Evolutionary conservation across 176 grass and related monocot genomes (phyloP).

Genomic region (Dendrocalamus sinicus): DNA sequence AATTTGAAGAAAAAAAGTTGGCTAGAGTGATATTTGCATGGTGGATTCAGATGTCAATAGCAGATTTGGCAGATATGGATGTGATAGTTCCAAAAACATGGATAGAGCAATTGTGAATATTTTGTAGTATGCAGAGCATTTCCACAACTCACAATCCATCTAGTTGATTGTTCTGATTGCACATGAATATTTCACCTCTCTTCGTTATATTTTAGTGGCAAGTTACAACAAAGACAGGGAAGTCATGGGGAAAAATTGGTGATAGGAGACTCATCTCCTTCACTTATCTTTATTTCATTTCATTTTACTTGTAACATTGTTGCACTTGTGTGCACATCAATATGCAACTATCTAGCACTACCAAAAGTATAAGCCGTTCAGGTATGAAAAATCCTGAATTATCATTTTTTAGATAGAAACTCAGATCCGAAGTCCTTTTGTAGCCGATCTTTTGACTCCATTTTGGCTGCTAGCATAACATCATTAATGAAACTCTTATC

Average conservation of each 20-base stretch:
- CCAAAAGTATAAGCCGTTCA: slow-evolving; percentile 17
- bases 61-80: not conserved
- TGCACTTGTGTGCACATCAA: slow-evolving; percentile 10
- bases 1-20: too few species aligned
- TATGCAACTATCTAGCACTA: slow-evolving; percentile 4
- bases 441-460: slow-evolving; percentile 55
- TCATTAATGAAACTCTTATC: slow-evolving; percentile 87
- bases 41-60: not conserved
- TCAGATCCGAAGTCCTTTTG: slow-evolving; percentile 61
- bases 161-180: not conserved
- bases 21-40: too few species aligned
- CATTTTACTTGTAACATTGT: not conserved
- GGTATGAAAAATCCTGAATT: slow-evolving; percentile 12
- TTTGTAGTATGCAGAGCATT: not conserved
- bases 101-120: not conserved
- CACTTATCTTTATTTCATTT: slow-evolving; percentile 1
- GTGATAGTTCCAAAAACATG: not conserved
- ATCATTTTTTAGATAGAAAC: slow-evolving; percentile 53
- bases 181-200: not conserved
- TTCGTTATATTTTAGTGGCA: not conserved
- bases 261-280: not conserved
- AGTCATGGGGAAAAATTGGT: not conserved
- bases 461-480: slow-evolving; percentile 65
- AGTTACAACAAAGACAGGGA: not conserved
- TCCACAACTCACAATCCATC: not conserved